Base-by-base conservation (phyloP, 129 eudicot species). In the Chrysanthemum makinoi region DNA sequence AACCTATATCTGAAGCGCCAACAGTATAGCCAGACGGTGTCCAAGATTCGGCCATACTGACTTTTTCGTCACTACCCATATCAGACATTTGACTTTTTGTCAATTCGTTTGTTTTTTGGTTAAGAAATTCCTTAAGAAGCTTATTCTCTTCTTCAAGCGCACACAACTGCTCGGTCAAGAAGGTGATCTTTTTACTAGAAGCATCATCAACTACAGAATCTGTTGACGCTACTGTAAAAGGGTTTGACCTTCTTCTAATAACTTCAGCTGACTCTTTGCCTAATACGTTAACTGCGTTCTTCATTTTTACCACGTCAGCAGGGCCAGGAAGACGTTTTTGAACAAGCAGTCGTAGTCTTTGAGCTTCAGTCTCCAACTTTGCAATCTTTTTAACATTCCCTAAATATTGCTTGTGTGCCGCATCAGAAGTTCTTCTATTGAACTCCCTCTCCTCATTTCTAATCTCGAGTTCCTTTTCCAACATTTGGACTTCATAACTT, bases 391-490 rank as follows among this genome's bases (percentile, higher is more conserved):
- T 86, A 5, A 74, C 89, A 68, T 87, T 89, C 66, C 86, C 91
- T 28, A 82, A 59, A 65, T 89, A 91, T 30, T 92, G 89, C 75
- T 80, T 92, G 65, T 86, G 89, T 57, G 91, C 80, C 75, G 80
- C 83, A 62, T 86, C 88, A 73, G 95, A 79, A 18, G 96, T 78
- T 64, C 89, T 83, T 51, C 83, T 85, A 72, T 77, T 81, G 68
- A 89, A 89, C 63, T 86, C 98, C 54, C 83, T 82, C 79, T 92
- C 96, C 76, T 89, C 98, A 13, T 89, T 92, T 57, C 98, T 82
- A 53, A 92, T 92, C 66, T 89, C 95, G 14, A 92, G 95, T 84
- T 92, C 95, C 80, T 83, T 89, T 58, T 89, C 91, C 20, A 89
- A 83, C 70, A 92, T 86, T 39, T 80, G 85, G 54, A 92, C 75